Base-by-base conservation (phyloP, 1,284 basidiomycete species). In the Leccinum subspadiceum region DNA sequence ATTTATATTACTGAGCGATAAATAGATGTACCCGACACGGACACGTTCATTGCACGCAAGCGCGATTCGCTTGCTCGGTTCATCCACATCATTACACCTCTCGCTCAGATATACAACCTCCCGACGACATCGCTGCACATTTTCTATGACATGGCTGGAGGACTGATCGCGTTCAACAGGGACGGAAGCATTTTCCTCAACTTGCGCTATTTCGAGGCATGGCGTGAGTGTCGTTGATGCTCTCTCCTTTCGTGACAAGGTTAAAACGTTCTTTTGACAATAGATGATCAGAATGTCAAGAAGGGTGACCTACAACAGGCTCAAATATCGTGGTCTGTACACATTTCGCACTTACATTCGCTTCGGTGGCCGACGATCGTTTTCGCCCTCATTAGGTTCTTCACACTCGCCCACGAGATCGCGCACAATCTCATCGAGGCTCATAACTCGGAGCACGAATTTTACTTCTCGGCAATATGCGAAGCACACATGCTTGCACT, bases 81-180 rank as follows among this genome's bases (percentile, higher is more conserved):
- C 70, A 82, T 90, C 33, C 78, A 84, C 46, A 75, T 90, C 10
- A 79, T 93, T 53, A 77, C 72, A 4, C 77, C 81, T 0, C 76
- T 93, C 15, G 78, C 83, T 13, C 72, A 78, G 49, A 75, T 91
- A 29, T 93, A 89, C 69, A 77, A 78, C 50, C 79, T 93, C 29
- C 84, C 89, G 0, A 78, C 85, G 15, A 78, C 83, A 0, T 90
- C 89, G 58, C 69, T 98, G 64, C 92, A 96, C 68, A 83, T 99
- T 2, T 98, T 98, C 73, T 90, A 88, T 74, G 95, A 99, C 70
- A 71, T 81, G 9, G 77, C 79, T 5, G 95, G 96, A 1, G 90
- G 87, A 1, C 77, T 90, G 17, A 97, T 98, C 62, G 96, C 96
- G 0, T 98, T 98, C 80, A 99, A 98, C 73, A 81, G 94, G 31